Evolutionary conservation across 495 filamentous ascomycete species (phyloP), one percentile per base, ranked within the genome.

Genomic region (Trichodelitschia bisporula): DNA sequence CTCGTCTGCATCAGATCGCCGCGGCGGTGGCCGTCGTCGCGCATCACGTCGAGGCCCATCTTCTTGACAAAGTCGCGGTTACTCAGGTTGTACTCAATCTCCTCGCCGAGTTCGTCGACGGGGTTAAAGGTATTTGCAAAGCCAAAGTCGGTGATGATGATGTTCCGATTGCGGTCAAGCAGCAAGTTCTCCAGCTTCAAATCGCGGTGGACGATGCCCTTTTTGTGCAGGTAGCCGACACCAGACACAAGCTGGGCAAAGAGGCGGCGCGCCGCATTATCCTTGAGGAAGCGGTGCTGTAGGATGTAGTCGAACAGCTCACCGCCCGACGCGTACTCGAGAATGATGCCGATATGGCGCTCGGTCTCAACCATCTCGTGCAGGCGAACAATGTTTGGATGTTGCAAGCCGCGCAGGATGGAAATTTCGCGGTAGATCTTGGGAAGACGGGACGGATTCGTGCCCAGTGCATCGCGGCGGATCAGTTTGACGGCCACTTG

Each of bases 331-430:
- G 86, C 86, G 42, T 95, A 99, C 47, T 99, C 86, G 41, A 99
- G 67, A 36, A 99, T 86, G 47, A 99, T 95, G 39, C 86, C 86
- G 44, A 93, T 95, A 38, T 92, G 77, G 19, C 78, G 69, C 41
- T 92, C 77, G 0, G 86, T 95, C 47, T 95, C 83, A 11, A 89
- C 80, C 83, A 99, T 93, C 53, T 99, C 90, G 45, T 93, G 84
- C 28, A 99, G 59, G 30, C 74, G 72, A 18, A 99, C 89, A 46
- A 99, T 99, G 45, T 99, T 95, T 2, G 84, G 80, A 48, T 99
- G 86, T 1, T 69, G 73, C 14, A 83, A 71, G 26, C 72, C 78
- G 36, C 68, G 65, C 24, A 99, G 54, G 35, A 99, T 99, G 24
- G 72, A 57, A 30, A 99, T 91, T 46, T 99, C 86, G 32, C 86